Conservation (phyloP, 768 basidiomycete genomes). For the Mycena vitilis region DNA sequence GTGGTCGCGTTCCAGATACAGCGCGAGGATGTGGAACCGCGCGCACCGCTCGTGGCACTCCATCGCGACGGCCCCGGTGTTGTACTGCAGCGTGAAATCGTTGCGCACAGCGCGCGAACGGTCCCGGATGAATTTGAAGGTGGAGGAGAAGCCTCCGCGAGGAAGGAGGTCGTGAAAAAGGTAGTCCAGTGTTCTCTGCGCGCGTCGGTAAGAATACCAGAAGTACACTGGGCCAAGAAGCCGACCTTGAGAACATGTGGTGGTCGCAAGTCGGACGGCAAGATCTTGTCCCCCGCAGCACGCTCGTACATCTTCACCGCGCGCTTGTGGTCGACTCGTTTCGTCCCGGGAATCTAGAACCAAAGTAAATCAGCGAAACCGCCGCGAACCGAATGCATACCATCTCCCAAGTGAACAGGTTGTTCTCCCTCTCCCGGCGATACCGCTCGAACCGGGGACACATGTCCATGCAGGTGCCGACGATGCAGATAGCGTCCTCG, state of each 20-base stretch:
- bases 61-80: slow-evolving; percentile 80
- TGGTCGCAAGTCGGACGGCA: slow-evolving; percentile 93
- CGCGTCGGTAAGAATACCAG: slow-evolving; percentile 20
- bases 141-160: slow-evolving; percentile 72
- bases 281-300: slow-evolving; percentile 90
- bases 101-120: slow-evolving; percentile 90
- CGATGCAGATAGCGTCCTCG: slow-evolving; percentile 92
- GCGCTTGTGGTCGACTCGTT: slow-evolving; percentile 83
- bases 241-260: slow-evolving; percentile 82
- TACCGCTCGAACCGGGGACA: slow-evolving; percentile 95
- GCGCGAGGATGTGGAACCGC: slow-evolving; percentile 89
- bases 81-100: slow-evolving; percentile 95
- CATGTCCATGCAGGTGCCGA: slow-evolving; percentile 94
- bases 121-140: slow-evolving; percentile 91
- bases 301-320: slow-evolving; percentile 97
- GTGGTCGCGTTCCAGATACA: slow-evolving; percentile 74
- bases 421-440: slow-evolving; percentile 89
- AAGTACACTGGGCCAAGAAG: slow-evolving; percentile 4
- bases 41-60: slow-evolving; percentile 95
- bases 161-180: slow-evolving; percentile 87
- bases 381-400: slow-evolving; percentile 60
- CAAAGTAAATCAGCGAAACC: slow-evolving; percentile 47
- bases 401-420: slow-evolving; percentile 87
- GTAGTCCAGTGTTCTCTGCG: slow-evolving; percentile 89
- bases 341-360: slow-evolving; percentile 82